These are phyloP conservation scores for Saccharomycopsis guyanensis DNA, from an alignment of 805 yeast genomes.

Conservation along the genomic window DNA sequence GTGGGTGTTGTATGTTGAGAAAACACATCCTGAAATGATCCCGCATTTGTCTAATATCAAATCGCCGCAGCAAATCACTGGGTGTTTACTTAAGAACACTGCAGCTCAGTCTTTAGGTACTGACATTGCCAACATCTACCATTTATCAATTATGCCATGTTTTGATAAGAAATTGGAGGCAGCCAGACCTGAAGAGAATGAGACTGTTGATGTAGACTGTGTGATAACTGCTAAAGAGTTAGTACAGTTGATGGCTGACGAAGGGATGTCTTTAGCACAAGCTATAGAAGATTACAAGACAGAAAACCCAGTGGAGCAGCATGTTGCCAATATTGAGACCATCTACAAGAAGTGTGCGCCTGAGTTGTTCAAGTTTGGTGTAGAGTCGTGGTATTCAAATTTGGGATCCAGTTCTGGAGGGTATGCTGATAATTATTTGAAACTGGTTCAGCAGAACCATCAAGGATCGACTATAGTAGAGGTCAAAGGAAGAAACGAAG, in stretches of 20 bases:
- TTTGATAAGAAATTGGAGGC: constrained; percentile 96
- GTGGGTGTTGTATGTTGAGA: constrained; percentile 92
- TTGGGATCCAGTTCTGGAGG: constrained; percentile 87
- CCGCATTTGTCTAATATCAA: constrained; percentile 66
- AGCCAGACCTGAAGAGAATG: constrained; percentile 63
- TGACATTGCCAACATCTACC: constrained; percentile 45
- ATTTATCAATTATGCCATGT: constrained; percentile 90
- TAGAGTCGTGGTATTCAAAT: constrained; percentile 63
- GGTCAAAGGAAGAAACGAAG: constrained; percentile 66
- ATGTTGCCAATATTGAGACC: constrained; percentile 1
- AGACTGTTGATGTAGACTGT: constrained; percentile 71
- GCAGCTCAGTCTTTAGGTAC: constrained; percentile 30
- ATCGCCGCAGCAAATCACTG: constrained; percentile 93
- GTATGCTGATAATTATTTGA: constrained; percentile 64
- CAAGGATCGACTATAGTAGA: constrained; percentile 28
- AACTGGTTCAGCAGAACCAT: constrained; percentile 26
- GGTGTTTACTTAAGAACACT: constrained; percentile 57
- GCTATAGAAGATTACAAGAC: constrained; percentile 6
- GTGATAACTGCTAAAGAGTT: constrained; percentile 89
- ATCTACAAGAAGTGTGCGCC: constrained; percentile 37
- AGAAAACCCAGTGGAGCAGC: neutral
- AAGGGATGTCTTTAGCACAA: constrained; percentile 32
- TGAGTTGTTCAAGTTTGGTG: constrained; percentile 49
- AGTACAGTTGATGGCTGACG: constrained; percentile 59
- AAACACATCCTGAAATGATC: constrained; percentile 82